These are phyloP conservation scores for Leucocoprinus birnbaumii DNA, from an alignment of 768 basidiomycete species.

Conservation along the genomic window DNA sequence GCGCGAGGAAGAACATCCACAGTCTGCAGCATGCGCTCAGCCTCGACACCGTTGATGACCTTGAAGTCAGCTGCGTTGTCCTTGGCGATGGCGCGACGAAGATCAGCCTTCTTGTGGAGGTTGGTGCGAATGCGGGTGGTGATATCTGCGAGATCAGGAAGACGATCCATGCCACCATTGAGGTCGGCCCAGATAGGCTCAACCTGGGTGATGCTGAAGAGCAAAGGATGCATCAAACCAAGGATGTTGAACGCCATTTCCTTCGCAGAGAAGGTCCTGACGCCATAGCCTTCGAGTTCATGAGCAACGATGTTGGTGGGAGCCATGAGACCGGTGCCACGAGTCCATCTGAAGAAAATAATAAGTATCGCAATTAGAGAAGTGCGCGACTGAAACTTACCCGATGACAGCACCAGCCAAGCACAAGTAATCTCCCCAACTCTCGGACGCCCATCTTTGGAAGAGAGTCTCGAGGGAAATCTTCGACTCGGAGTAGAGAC, in stretches of 20 bases:
- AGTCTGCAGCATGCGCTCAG: constrained; percentile 89
- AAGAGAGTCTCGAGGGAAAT: constrained; percentile 97
- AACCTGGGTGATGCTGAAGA: constrained; percentile 99
- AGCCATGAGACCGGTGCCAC: constrained; percentile 96
- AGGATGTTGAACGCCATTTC: constrained; percentile 99
- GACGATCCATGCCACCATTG: constrained; percentile 97
- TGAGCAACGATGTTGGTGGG: constrained; percentile 94
- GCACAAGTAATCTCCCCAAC: constrained; percentile 99
- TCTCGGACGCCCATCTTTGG: constrained; percentile 97
- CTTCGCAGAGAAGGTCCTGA: constrained; percentile 98
- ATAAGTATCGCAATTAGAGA: constrained; percentile 9
- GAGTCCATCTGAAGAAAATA: constrained; percentile 73
- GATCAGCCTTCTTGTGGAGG: constrained; percentile 83
- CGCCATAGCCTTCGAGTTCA: constrained; percentile 88
- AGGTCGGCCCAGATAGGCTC: constrained; percentile 99
- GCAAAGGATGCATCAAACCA: constrained; percentile 96
- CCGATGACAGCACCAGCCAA: constrained; percentile 98
- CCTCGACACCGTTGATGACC: constrained; percentile 82
- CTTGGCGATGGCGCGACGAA: constrained; percentile 88
- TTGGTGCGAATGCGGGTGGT: constrained; percentile 81
- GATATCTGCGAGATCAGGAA: constrained; percentile 92
- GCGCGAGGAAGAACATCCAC: constrained; percentile 94
- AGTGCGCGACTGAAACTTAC: constrained; percentile 39
- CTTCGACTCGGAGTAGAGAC: constrained; percentile 97
- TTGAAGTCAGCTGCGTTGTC: constrained; percentile 98